Evolutionary conservation across 1,284 basidiomycete species (phyloP).

Genomic region (Ceratobasidium sp.): DNA sequence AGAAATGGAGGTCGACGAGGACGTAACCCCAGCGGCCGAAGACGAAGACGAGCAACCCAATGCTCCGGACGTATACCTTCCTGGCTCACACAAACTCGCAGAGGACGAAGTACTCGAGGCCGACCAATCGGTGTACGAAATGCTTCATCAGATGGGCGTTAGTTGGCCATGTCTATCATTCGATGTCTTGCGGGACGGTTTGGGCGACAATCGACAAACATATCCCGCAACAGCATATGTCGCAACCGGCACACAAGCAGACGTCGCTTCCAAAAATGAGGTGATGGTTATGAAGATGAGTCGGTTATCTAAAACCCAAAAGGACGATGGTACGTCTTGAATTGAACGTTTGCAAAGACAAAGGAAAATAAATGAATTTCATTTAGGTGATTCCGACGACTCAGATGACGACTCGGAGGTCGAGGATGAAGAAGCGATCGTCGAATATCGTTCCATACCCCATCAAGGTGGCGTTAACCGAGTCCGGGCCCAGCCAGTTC

Average conservation of each 20-base stretch:
- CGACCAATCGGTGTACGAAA: slow-evolving; percentile 95
- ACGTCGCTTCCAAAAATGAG: slow-evolving; percentile 79
- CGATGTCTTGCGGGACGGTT: slow-evolving; percentile 86
- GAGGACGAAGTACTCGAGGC: slow-evolving; percentile 91
- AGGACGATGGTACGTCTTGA: slow-evolving; percentile 68
- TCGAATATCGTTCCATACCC: slow-evolving; percentile 92
- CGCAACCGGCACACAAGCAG: slow-evolving; percentile 87
- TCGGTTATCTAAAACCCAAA: slow-evolving; percentile 86
- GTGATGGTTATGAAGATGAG: slow-evolving; percentile 88
- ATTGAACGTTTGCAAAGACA: slow-evolving; percentile 10
- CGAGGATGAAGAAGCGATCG: slow-evolving; percentile 91
- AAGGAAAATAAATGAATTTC: background rate
- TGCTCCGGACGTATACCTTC: slow-evolving; percentile 47
- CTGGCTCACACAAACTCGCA: slow-evolving; percentile 65
- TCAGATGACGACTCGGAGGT: slow-evolving; percentile 74
- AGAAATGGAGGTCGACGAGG: slow-evolving; percentile 46
- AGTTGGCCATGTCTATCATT: slow-evolving; percentile 98
- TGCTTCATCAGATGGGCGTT: slow-evolving; percentile 92
- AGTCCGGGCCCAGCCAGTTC: slow-evolving; percentile 78
- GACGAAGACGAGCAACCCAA: slow-evolving; percentile 52
- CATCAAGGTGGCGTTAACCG: slow-evolving; percentile 94
- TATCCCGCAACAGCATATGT: slow-evolving; percentile 92
- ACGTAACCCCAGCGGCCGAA: slow-evolving; percentile 53
- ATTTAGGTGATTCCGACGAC: slow-evolving; percentile 66
- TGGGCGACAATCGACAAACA: slow-evolving; percentile 87